Evolutionary conservation across 2,329 filamentous ascomycete genomes (phyloP).

Genomic region (Coniochaeta prunicola): DNA sequence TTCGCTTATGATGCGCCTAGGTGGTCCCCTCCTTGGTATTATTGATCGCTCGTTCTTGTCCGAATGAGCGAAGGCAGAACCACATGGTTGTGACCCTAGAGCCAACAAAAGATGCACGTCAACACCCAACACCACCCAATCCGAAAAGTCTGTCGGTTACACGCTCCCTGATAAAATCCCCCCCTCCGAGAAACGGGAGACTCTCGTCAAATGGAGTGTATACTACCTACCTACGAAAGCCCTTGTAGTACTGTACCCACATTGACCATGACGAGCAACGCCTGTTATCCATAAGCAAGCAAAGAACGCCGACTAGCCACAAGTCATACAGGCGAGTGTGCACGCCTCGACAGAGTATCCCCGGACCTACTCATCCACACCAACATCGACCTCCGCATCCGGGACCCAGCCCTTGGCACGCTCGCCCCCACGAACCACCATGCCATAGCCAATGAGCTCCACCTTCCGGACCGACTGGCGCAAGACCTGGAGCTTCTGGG

Average conservation of each 20-base stretch:
- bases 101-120: too few species aligned
- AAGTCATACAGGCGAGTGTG: background rate
- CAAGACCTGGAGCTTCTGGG: conserved; percentile 82
- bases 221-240: background rate
- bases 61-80: too few species aligned
- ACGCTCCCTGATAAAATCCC: too few species aligned
- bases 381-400: conserved; percentile 42
- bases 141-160: too few species aligned
- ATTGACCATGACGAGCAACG: background rate
- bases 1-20: too few species aligned
- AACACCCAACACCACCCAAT: too few species aligned
- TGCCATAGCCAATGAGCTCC: conserved; percentile 80
- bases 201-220: background rate
- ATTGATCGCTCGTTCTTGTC: too few species aligned
- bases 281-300: background rate
- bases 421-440: conserved; percentile 81
- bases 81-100: too few species aligned
- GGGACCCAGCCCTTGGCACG: conserved; percentile 88
- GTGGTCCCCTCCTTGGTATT: too few species aligned
- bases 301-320: background rate
- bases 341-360: background rate
- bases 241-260: background rate
- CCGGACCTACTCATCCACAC: background rate
- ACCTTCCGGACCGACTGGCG: conserved; percentile 87
- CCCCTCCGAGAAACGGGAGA: background rate